Percentiles rank a stretch among this genome's conserved stretches.
Evolutionary conservation across 306 rosid genomes (phyloP).

Genomic region (Chamaecrista fasciculata): DNA sequence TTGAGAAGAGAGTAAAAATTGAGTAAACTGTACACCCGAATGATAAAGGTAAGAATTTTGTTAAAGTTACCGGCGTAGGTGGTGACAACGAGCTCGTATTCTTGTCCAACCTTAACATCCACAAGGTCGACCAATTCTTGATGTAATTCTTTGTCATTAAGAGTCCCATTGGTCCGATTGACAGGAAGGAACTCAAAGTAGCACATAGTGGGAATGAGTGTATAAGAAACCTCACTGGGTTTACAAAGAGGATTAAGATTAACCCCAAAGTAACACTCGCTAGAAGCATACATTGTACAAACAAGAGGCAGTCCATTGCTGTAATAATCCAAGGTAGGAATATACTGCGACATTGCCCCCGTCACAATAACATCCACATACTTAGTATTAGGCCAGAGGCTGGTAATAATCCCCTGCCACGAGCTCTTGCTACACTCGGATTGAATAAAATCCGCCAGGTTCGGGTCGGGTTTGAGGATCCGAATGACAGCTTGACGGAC

Average conservation of each 20-base stretch:
- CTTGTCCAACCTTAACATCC: conserved; percentile 84
- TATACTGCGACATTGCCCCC: conserved; percentile 98
- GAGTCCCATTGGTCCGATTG: conserved; percentile 50
- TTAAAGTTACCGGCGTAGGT: conserved; percentile 72
- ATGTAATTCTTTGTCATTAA: conserved; percentile 64
- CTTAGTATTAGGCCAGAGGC: conserved; percentile 91
- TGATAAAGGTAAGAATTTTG: too few species aligned
- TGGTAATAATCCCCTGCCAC: conserved; percentile 85
- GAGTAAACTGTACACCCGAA: too few species aligned
- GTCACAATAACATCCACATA: conserved; percentile 99
- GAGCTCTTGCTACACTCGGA: conserved; percentile 55
- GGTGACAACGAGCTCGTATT: conserved; percentile 92
- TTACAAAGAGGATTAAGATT: conserved; percentile 82
- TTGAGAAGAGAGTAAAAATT: too few species aligned
- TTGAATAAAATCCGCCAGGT: conserved; percentile 60
- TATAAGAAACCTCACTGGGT: conserved; percentile 83
- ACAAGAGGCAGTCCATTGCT: conserved; percentile 90
- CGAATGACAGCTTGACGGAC: conserved; percentile 59
- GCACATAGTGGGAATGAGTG: conserved; percentile 91
- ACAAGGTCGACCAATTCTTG: conserved; percentile 66
- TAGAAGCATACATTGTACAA: conserved; percentile 96
- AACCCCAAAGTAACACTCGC: conserved; percentile 93
- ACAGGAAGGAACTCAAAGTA: conserved; percentile 86
- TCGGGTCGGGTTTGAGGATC: conserved; percentile 65
- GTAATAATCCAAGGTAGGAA: conserved; percentile 75